A percentile compares a stretch with the other conserved stretches of the same genome.
Evolutionary conservation across 148 eudicot species (phyloP).

Genomic region (Vaccinium corymbosum): DNA sequence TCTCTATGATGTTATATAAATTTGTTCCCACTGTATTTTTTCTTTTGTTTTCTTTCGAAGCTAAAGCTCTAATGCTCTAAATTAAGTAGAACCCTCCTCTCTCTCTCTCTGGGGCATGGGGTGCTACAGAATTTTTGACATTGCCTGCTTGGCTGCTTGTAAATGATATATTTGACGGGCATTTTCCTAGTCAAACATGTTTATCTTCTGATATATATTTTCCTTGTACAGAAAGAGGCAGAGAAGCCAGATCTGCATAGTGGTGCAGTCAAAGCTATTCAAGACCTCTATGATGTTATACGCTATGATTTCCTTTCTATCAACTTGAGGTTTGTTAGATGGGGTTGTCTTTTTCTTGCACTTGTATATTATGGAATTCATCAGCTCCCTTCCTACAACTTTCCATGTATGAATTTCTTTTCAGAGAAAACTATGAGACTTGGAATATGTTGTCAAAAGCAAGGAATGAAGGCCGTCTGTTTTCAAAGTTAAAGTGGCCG

Average conservation of each 20-base stretch:
- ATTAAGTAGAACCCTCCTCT: not conserved
- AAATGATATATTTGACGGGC: not conserved
- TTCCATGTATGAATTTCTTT: not conserved
- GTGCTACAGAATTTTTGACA: not conserved
- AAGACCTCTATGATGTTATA: slow-evolving; percentile 90
- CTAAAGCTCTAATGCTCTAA: not conserved
- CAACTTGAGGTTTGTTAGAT: slow-evolving; percentile 65
- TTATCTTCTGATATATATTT: not conserved
- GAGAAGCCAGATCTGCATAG: slow-evolving; percentile 65
- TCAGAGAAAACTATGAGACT: slow-evolving; percentile 66
- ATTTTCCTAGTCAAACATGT: not conserved
- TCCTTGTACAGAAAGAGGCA: slow-evolving; percentile 56
- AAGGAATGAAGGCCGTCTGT: slow-evolving; percentile 79
- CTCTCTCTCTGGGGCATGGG: not conserved
- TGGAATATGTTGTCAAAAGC: slow-evolving; percentile 69
- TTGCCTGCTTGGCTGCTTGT: not conserved
- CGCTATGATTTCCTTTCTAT: slow-evolving; percentile 65
- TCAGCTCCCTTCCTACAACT: not conserved
- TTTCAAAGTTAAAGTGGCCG: slow-evolving; percentile 87
- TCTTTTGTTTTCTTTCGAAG: not conserved
- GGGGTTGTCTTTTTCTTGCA: not conserved
- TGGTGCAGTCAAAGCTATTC: slow-evolving; percentile 93
- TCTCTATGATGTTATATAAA: not conserved
- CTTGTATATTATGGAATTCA: not conserved
- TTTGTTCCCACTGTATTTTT: not conserved